Conservation (phyloP, 192 early-diverging fungal genomes). For the Backusella parvicylindrica region DNA sequence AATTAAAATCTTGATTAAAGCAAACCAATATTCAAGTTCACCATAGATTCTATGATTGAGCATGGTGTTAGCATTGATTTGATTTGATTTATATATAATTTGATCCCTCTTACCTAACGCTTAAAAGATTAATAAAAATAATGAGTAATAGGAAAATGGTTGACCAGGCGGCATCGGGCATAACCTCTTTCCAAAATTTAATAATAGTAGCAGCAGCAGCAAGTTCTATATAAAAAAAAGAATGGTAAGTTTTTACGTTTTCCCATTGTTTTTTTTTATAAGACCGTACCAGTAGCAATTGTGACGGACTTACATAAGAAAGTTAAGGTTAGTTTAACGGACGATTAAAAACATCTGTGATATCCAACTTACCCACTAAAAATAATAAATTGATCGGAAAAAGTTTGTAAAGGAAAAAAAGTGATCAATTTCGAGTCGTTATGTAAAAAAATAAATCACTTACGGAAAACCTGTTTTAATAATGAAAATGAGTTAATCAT, state of each 20-base stretch:
- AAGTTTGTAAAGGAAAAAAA: neutral
- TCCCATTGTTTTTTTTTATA: neutral
- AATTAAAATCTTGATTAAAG: constrained; percentile 71
- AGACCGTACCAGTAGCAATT: constrained; percentile 16
- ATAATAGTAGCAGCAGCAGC: constrained; percentile 82
- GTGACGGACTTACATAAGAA: constrained; percentile 2
- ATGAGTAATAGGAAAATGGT: constrained; percentile 55
- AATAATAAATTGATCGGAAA: neutral
- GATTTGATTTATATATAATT: too few relatives aligned
- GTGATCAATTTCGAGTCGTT: neutral
- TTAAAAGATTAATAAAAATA: constrained; percentile 58
- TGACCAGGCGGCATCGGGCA: constrained; percentile 36
- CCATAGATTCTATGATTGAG: constrained; percentile 62
- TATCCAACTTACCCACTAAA: constrained; percentile 20
- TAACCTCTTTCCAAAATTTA: constrained; percentile 51
- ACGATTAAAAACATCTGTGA: neutral
- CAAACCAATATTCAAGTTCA: constrained; percentile 83
- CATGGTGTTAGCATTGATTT: too few relatives aligned
- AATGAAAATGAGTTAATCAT: neutral
- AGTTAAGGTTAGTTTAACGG: neutral
- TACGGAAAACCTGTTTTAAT: constrained; percentile 3
- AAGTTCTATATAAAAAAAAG: constrained; percentile 47
- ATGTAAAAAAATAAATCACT: constrained; percentile 33
- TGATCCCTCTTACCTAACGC: constrained; percentile 35
- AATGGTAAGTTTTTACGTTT: neutral